Conservation (phyloP, 2,329 filamentous ascomycete genomes). For the Aspergillus tamarii region DNA sequence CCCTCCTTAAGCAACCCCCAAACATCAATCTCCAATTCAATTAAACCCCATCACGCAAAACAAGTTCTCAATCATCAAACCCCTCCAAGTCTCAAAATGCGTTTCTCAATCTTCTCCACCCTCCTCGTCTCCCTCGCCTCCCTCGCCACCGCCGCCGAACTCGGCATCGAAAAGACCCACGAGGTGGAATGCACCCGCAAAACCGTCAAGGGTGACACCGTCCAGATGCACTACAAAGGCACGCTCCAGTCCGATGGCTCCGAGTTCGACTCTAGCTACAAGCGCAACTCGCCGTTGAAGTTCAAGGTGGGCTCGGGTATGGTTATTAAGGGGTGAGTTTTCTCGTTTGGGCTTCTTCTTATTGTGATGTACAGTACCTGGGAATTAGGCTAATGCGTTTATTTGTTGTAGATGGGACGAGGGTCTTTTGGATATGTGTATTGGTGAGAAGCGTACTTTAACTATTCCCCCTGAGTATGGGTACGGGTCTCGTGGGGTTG, state of each 20-base stretch:
- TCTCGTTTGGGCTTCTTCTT: constrained; percentile 12
- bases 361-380: background rate
- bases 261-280: constrained; percentile 84
- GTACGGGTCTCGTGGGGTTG: constrained; percentile 76
- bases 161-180: constrained; percentile 77
- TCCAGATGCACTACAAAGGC: constrained; percentile 87
- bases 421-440: constrained; percentile 89
- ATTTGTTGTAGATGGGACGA: constrained; percentile 73
- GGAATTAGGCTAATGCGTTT: constrained; percentile 2
- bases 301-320: constrained; percentile 80
- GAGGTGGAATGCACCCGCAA: constrained; percentile 79
- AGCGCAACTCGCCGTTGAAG: constrained; percentile 72
- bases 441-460: constrained; percentile 87
- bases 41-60: background rate
- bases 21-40: background rate
- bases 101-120: constrained; percentile 44
- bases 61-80: constrained; percentile 12
- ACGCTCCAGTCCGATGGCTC: constrained; percentile 73
- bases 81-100: constrained; percentile 40
- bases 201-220: constrained; percentile 73
- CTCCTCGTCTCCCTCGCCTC: constrained; percentile 47
- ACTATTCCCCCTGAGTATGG: constrained; percentile 86
- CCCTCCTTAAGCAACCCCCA: background rate
- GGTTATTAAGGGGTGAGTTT: constrained; percentile 82
- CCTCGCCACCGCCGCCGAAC: constrained; percentile 54